These are phyloP conservation scores for Ceratorhiza oryzae-sativae DNA, from an alignment of 1,284 basidiomycete genomes.

Conservation along the genomic window DNA sequence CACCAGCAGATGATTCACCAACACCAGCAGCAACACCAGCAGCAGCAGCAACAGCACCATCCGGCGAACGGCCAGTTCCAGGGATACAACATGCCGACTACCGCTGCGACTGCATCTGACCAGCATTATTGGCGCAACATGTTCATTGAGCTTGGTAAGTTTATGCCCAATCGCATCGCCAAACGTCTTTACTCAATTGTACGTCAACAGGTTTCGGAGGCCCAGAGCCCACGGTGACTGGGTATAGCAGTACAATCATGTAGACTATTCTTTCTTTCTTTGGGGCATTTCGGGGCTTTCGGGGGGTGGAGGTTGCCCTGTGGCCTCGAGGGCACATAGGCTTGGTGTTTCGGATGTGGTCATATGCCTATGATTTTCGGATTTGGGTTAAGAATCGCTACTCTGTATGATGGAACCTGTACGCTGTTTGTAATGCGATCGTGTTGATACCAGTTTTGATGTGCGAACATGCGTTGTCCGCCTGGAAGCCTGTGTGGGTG, in stretches of 20 bases:
- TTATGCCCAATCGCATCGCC: neutral
- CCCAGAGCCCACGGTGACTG: constrained; percentile 32
- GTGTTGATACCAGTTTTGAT: constrained; percentile 14
- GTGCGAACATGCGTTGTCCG: neutral
- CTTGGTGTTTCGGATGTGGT: neutral
- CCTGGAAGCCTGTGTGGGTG: neutral
- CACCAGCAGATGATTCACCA: constrained; percentile 31
- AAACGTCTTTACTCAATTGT: neutral
- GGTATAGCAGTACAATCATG: constrained; percentile 26
- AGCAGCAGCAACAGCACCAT: constrained; percentile 13
- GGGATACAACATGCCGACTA: constrained; percentile 23
- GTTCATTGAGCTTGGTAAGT: constrained; percentile 40
- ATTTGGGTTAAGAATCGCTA: neutral
- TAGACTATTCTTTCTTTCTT: neutral
- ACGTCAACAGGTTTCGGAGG: constrained; percentile 30
- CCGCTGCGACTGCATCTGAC: constrained; percentile 33
- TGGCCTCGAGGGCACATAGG: constrained; percentile 4
- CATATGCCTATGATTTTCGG: constrained; percentile 3
- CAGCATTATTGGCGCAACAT: constrained; percentile 41
- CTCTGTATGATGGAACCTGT: constrained; percentile 6
- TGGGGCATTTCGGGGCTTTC: neutral
- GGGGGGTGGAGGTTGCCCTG: neutral
- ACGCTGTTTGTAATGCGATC: constrained; percentile 25
- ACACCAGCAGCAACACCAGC: constrained; percentile 15
- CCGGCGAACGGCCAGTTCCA: constrained; percentile 18